Evolutionary conservation across 768 basidiomycete genomes (phyloP).

Genomic region (Auricularia heimuer): DNA sequence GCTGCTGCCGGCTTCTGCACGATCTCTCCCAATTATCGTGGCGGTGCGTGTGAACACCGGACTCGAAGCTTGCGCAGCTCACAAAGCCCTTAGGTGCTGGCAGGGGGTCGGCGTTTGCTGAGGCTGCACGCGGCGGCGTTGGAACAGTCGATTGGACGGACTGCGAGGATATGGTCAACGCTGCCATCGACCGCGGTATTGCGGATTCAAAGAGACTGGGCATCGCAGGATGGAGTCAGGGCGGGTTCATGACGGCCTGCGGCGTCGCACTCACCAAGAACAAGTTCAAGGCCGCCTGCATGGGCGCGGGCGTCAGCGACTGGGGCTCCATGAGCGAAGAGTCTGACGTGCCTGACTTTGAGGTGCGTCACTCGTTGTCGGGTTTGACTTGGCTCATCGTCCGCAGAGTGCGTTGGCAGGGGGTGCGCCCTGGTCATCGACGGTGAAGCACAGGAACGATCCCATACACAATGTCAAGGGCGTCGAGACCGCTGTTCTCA

Average conservation of each 20-base stretch:
- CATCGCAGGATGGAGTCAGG: constrained; percentile 11
- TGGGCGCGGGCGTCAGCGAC: constrained; percentile 9
- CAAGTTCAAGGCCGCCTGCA: constrained; percentile 8
- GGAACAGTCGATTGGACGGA: constrained; percentile 12
- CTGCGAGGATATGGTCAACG: constrained; percentile 9
- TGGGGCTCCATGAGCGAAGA: constrained; percentile 8
- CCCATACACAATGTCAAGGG: constrained; percentile 9
- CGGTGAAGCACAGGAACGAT: not conserved
- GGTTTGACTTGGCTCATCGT: not conserved
- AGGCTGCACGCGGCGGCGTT: constrained; percentile 5
- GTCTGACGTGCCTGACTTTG: constrained; percentile 7
- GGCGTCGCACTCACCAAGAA: constrained; percentile 11
- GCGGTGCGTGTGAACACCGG: constrained; percentile 8
- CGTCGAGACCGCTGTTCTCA: constrained; percentile 10
- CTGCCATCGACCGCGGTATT: constrained; percentile 9
- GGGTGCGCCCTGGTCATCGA: constrained; percentile 6
- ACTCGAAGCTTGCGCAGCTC: not conserved
- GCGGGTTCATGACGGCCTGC: constrained; percentile 11
- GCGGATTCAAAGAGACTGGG: constrained; percentile 7
- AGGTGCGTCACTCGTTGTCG: constrained; percentile 3
- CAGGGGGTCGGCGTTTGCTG: constrained; percentile 8
- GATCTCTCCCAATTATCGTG: constrained; percentile 9
- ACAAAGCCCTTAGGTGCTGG: constrained; percentile 4
- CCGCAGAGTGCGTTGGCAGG: constrained; percentile 4
- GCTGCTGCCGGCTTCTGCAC: constrained; percentile 7